These are phyloP conservation scores for Trichophyton rubrum DNA, from an alignment of 2,329 filamentous ascomycete genomes.

Conservation along the genomic window DNA sequence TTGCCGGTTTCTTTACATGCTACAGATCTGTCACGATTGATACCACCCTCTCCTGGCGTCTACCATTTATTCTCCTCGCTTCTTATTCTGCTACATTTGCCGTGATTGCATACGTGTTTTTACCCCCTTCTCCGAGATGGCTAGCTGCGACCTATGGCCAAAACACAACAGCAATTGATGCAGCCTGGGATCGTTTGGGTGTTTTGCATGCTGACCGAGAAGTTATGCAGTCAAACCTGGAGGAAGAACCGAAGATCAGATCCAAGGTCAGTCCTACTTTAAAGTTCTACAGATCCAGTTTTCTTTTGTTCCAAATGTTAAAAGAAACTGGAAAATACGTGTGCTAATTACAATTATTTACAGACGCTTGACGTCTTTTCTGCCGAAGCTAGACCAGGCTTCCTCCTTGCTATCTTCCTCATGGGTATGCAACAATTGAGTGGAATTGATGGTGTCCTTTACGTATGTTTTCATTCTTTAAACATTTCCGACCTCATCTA, in stretches of 20 bases:
- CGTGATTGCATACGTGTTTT: constrained; percentile 25
- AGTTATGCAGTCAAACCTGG: constrained; percentile 21
- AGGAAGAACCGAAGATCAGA: not conserved
- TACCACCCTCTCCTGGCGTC: constrained; percentile 43
- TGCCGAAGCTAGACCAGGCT: constrained; percentile 21
- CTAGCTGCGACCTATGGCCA: constrained; percentile 36
- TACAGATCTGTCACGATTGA: constrained; percentile 41
- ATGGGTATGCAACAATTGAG: constrained; percentile 49
- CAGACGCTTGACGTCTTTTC: not conserved
- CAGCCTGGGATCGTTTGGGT: constrained; percentile 32
- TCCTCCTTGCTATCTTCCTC: constrained; percentile 43
- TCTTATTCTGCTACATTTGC: constrained; percentile 31
- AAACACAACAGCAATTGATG: constrained; percentile 33
- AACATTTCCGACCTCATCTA: not conserved
- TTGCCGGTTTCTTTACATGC: constrained; percentile 47
- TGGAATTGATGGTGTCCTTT: constrained; percentile 52
- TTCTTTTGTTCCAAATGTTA: not conserved
- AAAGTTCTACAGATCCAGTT: not conserved
- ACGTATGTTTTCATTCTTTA: constrained; percentile 30
- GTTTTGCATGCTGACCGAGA: constrained; percentile 37
- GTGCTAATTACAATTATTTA: not conserved
- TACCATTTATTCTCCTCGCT: constrained; percentile 43
- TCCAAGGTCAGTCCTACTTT: not conserved
- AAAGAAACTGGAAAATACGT: not conserved
- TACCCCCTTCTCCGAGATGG: constrained; percentile 49